Evolutionary conservation across 257 asterid genomes (phyloP).

Genomic region (Capsicum chinense): DNA sequence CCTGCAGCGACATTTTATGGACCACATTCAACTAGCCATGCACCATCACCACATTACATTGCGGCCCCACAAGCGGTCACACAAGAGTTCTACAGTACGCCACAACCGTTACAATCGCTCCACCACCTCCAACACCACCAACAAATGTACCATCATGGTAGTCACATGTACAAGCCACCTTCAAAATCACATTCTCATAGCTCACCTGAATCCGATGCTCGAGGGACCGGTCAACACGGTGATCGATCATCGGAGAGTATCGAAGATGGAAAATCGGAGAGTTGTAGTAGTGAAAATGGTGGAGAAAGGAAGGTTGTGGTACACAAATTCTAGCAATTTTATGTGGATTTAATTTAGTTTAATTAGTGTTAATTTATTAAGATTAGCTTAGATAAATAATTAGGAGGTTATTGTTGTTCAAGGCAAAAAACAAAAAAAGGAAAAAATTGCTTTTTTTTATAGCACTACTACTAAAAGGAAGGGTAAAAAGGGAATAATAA

Average conservation of each 20-base stretch:
- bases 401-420: neutral
- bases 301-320: slow-evolving; percentile 53
- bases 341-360: neutral
- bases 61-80: slow-evolving; percentile 39
- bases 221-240: slow-evolving; percentile 42
- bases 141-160: slow-evolving; percentile 62
- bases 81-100: slow-evolving; percentile 65
- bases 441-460: neutral
- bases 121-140: slow-evolving; percentile 55
- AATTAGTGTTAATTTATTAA: neutral
- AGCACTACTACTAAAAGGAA: neutral
- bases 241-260: slow-evolving; percentile 83
- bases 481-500: slow-evolving; percentile 28
- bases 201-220: slow-evolving; percentile 61
- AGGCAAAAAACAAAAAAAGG: neutral
- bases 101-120: slow-evolving; percentile 46
- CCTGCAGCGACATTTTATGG: slow-evolving; percentile 61
- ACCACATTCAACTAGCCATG: slow-evolving; percentile 57
- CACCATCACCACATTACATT: slow-evolving; percentile 49
- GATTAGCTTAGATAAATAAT: slow-evolving; percentile 21
- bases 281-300: slow-evolving; percentile 64
- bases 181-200: slow-evolving; percentile 50
- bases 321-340: slow-evolving; percentile 27
- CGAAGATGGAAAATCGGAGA: slow-evolving; percentile 88
- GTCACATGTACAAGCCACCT: slow-evolving; percentile 58